phyloP scores from a whole-genome alignment of 2,329 filamentous ascomycete genomes.

The Chaetomiaceae sp. region DNA sequence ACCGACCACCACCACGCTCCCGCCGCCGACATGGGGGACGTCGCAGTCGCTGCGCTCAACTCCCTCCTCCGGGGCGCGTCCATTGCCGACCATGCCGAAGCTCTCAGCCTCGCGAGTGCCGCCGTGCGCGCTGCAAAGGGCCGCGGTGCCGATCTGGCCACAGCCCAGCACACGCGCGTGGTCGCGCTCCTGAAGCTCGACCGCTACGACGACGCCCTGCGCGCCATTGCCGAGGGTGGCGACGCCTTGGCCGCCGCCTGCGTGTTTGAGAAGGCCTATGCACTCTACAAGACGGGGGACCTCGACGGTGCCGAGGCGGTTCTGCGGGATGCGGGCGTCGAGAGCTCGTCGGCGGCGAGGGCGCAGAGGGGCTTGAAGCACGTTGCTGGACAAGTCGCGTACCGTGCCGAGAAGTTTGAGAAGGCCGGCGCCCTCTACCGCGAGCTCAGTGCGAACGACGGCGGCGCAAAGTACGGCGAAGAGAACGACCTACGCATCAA shows the following conservation, averaged over 20 bases:
- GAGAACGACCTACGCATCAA: slow-evolving; percentile 75
- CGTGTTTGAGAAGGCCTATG: slow-evolving; percentile 67
- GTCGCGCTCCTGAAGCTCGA: slow-evolving; percentile 76
- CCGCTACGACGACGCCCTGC: slow-evolving; percentile 71
- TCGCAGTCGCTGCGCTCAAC: slow-evolving; percentile 44
- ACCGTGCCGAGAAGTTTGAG: slow-evolving; percentile 67
- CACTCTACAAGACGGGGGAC: slow-evolving; percentile 73
- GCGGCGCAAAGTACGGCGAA: slow-evolving; percentile 48
- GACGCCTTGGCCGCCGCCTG: slow-evolving; percentile 55
- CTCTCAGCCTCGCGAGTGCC: slow-evolving; percentile 58
- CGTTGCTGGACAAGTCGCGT: slow-evolving; percentile 61
- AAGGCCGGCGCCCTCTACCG: slow-evolving; percentile 60
- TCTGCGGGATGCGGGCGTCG: slow-evolving; percentile 23
- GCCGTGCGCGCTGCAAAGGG: slow-evolving; percentile 55
- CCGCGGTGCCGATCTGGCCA: slow-evolving; percentile 34
- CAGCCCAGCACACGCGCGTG: slow-evolving; percentile 63
- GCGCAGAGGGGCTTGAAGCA: slow-evolving; percentile 36
- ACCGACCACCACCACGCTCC: slow-evolving; percentile 7
- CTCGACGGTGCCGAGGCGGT: slow-evolving; percentile 55
- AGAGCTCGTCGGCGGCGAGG: neutral
- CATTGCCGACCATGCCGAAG: slow-evolving; percentile 66
- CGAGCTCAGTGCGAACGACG: slow-evolving; percentile 42
- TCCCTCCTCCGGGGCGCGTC: slow-evolving; percentile 48
- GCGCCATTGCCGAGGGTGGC: slow-evolving; percentile 58
- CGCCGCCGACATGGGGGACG: slow-evolving; percentile 33